Percentiles rank a stretch among this genome's conserved stretches.
Conservation (phyloP, 345 rosid species). For the Populus tremula region DNA sequence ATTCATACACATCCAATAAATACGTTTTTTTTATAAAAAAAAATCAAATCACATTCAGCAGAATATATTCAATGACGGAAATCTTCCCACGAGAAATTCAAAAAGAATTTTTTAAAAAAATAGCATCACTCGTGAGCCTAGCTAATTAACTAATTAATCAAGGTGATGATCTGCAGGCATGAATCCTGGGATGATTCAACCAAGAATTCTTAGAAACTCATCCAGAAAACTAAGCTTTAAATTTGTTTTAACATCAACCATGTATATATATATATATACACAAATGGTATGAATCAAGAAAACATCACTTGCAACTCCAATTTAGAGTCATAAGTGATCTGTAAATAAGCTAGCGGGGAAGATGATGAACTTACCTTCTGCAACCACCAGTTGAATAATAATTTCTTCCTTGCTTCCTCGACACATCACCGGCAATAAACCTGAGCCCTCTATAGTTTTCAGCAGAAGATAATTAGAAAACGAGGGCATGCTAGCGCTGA, state of each 20-base stretch:
- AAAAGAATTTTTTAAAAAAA: not conserved
- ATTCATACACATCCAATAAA: too few relatives aligned
- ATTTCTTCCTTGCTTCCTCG: conserved; percentile 7
- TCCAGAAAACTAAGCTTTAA: not conserved
- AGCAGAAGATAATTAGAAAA: too few relatives aligned
- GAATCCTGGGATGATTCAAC: not conserved
- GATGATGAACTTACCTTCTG: conserved; percentile 12
- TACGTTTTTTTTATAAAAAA: too few relatives aligned
- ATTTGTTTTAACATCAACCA: not conserved
- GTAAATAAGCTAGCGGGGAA: not conserved
- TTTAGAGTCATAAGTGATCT: not conserved
- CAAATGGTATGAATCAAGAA: not conserved
- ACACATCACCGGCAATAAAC: conserved; percentile 2
- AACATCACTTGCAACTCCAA: not conserved
- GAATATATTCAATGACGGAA: too few relatives aligned
- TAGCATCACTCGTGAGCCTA: too few relatives aligned
- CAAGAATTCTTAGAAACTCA: not conserved
- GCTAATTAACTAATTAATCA: too few relatives aligned
- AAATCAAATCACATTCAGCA: too few relatives aligned
- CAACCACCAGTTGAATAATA: conserved; percentile 15
- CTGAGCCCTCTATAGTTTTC: conserved; percentile 10
- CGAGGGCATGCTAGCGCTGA: not conserved
- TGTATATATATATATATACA: not conserved
- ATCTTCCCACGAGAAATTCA: too few relatives aligned
- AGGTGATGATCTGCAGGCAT: not conserved